These are phyloP conservation scores for Phytophthora crassamura DNA, from an alignment of 352 stramenopile species.

Conservation along the genomic window DNA sequence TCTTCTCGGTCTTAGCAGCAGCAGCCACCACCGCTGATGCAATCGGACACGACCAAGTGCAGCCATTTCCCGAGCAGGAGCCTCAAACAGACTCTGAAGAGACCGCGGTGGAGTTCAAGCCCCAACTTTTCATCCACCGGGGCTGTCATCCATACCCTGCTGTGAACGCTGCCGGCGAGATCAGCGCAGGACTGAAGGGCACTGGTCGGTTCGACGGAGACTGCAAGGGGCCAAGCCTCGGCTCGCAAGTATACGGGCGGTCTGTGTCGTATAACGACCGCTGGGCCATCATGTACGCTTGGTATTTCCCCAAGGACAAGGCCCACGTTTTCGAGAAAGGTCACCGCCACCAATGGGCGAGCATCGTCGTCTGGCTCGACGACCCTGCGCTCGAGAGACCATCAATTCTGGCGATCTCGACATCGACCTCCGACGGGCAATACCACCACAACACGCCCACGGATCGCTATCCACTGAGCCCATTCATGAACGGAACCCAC, in stretches of 20 bases:
- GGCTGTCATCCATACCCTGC: constrained; percentile 3
- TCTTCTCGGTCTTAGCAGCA: too few relatives aligned
- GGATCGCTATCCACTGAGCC: neutral
- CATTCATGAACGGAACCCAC: neutral
- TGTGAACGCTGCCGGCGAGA: neutral
- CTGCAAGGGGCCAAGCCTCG: neutral
- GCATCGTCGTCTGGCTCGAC: constrained; percentile 21
- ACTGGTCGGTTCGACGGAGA: neutral
- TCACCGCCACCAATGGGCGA: constrained; percentile 36
- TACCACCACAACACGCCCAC: neutral
- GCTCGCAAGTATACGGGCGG: constrained; percentile 4
- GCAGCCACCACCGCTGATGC: too few relatives aligned
- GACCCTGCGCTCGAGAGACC: neutral
- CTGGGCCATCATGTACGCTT: constrained; percentile 1
- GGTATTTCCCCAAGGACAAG: neutral
- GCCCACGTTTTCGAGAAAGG: neutral
- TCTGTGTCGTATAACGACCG: neutral
- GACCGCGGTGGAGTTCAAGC: constrained; percentile 10
- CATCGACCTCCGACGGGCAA: neutral
- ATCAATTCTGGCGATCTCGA: neutral
- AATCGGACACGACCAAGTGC: neutral
- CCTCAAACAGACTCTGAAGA: constrained; percentile 1
- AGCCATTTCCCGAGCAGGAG: neutral
- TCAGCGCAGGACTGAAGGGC: neutral
- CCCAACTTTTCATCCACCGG: neutral